Evolutionary conservation across 257 asterid genomes (phyloP).

Genomic region (Forsythia viridissima): DNA sequence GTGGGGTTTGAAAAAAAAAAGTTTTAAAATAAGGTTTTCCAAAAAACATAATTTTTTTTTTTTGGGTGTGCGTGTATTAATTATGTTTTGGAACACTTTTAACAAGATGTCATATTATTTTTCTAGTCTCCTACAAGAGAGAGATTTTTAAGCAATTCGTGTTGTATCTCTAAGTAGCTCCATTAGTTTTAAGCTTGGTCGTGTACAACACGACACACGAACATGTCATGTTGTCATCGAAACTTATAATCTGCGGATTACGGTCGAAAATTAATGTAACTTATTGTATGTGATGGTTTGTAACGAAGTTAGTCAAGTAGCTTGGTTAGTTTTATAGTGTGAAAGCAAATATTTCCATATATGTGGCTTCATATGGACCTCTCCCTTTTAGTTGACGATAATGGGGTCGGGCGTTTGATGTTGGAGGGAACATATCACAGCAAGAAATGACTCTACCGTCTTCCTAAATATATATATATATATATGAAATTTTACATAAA

Average conservation of each 20-base stretch:
- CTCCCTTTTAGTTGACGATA: neutral
- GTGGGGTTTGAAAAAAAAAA: too few relatives aligned
- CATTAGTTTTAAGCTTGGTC: neutral
- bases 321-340: neutral
- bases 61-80: too few relatives aligned
- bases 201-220: too few relatives aligned
- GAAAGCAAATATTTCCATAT: neutral
- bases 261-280: too few relatives aligned
- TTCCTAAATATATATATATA: neutral
- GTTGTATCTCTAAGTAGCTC: neutral
- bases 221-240: neutral
- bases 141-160: neutral
- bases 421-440: constrained; percentile 41
- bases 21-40: too few relatives aligned
- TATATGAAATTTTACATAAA: neutral
- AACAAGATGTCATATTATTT: neutral
- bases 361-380: neutral
- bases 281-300: neutral
- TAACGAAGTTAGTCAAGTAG: too few relatives aligned
- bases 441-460: constrained; percentile 13
- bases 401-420: constrained; percentile 36
- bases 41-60: too few relatives aligned
- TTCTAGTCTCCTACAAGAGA: neutral
- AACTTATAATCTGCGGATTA: neutral
- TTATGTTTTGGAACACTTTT: neutral